Conservation (phyloP, 805 yeast genomes). For the Lipomyces yamanashiensis region DNA sequence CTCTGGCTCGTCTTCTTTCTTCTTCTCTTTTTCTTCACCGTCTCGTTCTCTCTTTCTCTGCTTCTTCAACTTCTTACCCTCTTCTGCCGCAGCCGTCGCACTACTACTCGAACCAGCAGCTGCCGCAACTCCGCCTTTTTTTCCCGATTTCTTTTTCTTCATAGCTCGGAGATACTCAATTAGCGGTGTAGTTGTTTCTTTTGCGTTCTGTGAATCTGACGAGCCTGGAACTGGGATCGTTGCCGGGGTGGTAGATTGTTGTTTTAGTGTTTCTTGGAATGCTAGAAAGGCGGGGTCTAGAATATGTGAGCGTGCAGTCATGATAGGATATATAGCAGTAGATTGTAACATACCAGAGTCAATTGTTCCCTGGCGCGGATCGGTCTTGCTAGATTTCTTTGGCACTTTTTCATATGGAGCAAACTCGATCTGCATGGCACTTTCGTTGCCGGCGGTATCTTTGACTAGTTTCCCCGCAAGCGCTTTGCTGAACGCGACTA, state of each 20-base stretch:
- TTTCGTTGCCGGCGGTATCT: slow-evolving; percentile 34
- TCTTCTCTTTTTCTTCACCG: background rate
- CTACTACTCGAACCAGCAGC: slow-evolving; percentile 13
- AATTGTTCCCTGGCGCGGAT: slow-evolving; percentile 44
- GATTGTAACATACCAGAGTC: slow-evolving; percentile 23
- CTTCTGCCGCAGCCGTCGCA: slow-evolving; percentile 1
- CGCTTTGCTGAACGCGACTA: slow-evolving; percentile 45
- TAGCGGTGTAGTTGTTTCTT: slow-evolving; percentile 27
- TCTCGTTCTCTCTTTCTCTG: background rate
- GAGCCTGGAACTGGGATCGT: slow-evolving; percentile 3
- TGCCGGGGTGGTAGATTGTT: slow-evolving; percentile 20
- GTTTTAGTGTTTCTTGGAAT: slow-evolving; percentile 43
- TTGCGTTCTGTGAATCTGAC: background rate
- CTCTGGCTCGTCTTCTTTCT: background rate
- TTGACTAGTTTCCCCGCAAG: slow-evolving; percentile 45
- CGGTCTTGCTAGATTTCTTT: slow-evolving; percentile 18
- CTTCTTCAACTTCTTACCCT: background rate
- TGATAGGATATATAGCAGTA: background rate
- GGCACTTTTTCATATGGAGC: slow-evolving; percentile 39
- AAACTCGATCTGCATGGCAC: slow-evolving; percentile 36
- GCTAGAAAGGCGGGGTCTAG: slow-evolving; percentile 43
- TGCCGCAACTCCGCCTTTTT: slow-evolving; percentile 31
- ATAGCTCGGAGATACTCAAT: slow-evolving; percentile 35
- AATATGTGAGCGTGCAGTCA: background rate
- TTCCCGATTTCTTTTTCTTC: slow-evolving; percentile 38